Percentiles rank a stretch among this genome's conserved stretches.
Conservation (phyloP, 2,329 filamentous ascomycete genomes). For the Penicillium sp. region DNA sequence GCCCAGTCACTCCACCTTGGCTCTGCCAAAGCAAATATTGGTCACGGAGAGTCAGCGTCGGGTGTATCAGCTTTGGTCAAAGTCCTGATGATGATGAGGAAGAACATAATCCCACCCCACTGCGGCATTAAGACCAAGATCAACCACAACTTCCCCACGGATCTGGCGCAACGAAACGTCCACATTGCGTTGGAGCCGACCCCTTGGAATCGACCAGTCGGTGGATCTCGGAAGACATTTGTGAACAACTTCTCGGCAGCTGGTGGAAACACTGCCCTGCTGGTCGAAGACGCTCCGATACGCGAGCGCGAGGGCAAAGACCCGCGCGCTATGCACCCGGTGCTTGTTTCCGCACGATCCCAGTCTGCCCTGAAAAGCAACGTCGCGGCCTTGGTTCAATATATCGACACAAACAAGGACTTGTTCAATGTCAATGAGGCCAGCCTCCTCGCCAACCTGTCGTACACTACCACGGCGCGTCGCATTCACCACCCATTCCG, state of each 20-base stretch:
- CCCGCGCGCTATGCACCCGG: slow-evolving; percentile 60
- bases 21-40: slow-evolving; percentile 67
- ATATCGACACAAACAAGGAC: slow-evolving; percentile 57
- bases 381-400: slow-evolving; percentile 58
- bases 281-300: slow-evolving; percentile 63
- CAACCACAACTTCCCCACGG: slow-evolving; percentile 51
- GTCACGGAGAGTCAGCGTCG: slow-evolving; percentile 66
- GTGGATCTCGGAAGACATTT: slow-evolving; percentile 46
- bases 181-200: slow-evolving; percentile 52
- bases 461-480: slow-evolving; percentile 70
- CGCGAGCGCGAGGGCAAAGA: slow-evolving; percentile 43
- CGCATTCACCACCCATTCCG: slow-evolving; percentile 48
- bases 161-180: slow-evolving; percentile 49
- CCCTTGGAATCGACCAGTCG: slow-evolving; percentile 37
- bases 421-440: slow-evolving; percentile 36
- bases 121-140: slow-evolving; percentile 47
- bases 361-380: slow-evolving; percentile 57
- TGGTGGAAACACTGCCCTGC: slow-evolving; percentile 70
- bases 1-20: slow-evolving; percentile 63
- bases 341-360: slow-evolving; percentile 63
- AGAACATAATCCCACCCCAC: slow-evolving; percentile 38
- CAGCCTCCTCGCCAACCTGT: slow-evolving; percentile 58
- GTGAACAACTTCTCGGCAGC: slow-evolving; percentile 74
- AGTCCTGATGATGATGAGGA: slow-evolving; percentile 43
- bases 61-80: slow-evolving; percentile 50